These are phyloP conservation scores for Tolypocladium paradoxum DNA, from an alignment of 2,329 filamentous ascomycete species.

Conservation along the genomic window DNA sequence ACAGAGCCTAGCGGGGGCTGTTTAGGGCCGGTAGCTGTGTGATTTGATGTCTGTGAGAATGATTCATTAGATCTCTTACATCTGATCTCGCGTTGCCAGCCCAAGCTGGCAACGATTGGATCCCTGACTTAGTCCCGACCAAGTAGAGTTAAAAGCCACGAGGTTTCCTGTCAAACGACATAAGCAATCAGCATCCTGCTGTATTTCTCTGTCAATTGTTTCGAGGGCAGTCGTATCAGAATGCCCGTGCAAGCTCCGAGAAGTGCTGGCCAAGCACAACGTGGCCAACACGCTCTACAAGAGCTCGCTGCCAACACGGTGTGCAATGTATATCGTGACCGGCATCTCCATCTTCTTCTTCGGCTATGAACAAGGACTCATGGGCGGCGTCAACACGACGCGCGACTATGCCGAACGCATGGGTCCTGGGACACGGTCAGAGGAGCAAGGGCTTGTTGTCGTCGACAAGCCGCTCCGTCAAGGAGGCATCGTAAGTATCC, in stretches of 20 bases:
- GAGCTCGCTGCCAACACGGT: conserved; percentile 43
- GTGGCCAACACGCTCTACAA: conserved; percentile 45
- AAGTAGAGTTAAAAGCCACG: conserved; percentile 4
- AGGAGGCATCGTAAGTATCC: conserved; percentile 19
- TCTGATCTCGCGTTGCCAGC: too few relatives aligned
- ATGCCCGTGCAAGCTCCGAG: neutral
- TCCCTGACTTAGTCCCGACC: too few relatives aligned
- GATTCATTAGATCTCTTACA: too few relatives aligned
- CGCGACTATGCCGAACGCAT: conserved; percentile 54
- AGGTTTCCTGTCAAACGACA: neutral
- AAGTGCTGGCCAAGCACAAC: conserved; percentile 7
- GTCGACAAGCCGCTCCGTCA: conserved; percentile 37
- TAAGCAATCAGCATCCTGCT: neutral
- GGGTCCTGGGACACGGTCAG: conserved; percentile 50
- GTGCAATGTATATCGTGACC: conserved; percentile 52
- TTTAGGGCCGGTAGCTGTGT: too few relatives aligned
- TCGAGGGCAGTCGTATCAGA: neutral
- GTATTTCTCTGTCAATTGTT: neutral
- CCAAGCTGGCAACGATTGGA: too few relatives aligned
- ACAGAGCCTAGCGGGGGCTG: too few relatives aligned
- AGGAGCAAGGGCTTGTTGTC: conserved; percentile 37
- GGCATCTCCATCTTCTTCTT: conserved; percentile 60
- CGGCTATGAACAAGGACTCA: conserved; percentile 46
- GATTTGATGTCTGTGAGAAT: too few relatives aligned
- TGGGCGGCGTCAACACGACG: conserved; percentile 56